phyloP scores from a whole-genome alignment of 768 basidiomycete species.

The Mycena olivaceomarginata region DNA sequence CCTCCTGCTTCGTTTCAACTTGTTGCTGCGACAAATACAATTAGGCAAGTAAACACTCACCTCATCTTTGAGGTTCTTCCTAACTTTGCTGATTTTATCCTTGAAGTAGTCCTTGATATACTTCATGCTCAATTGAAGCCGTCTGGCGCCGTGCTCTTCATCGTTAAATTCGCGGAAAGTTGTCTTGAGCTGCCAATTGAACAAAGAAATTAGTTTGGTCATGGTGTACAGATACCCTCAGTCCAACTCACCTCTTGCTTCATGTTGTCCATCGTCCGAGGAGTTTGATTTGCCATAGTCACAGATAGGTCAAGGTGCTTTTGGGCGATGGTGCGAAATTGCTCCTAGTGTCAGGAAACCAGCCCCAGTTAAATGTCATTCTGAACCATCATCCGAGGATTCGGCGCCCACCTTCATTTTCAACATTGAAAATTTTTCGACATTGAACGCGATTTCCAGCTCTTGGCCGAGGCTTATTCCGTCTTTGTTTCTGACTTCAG shows the following conservation, averaged over 20 bases:
- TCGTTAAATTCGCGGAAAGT: not conserved
- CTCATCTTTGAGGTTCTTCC: not conserved
- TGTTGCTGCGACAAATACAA: not conserved
- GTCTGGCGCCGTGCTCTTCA: not conserved
- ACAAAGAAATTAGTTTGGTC: not conserved
- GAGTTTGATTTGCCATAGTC: not conserved
- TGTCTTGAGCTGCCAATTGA: not conserved
- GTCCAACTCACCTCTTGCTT: not conserved
- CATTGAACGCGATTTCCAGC: not conserved
- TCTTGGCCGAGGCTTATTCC: not conserved
- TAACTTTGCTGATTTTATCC: not conserved
- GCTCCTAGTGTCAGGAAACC: not conserved
- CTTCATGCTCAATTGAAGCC: not conserved
- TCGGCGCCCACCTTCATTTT: not conserved
- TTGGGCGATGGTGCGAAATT: not conserved
- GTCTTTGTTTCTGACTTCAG: no score
- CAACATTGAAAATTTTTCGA: not conserved
- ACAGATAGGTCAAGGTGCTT: not conserved
- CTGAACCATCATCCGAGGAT: not conserved
- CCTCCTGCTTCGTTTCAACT: not conserved
- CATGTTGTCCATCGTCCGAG: not conserved
- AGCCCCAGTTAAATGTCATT: not conserved
- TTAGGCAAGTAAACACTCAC: not conserved
- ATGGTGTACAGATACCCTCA: not conserved
- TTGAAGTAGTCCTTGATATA: not conserved